Evolutionary conservation across 1,284 basidiomycete genomes (phyloP), one percentile per base, ranked within the genome.

Genomic region (Cryptococcus sp.): DNA sequence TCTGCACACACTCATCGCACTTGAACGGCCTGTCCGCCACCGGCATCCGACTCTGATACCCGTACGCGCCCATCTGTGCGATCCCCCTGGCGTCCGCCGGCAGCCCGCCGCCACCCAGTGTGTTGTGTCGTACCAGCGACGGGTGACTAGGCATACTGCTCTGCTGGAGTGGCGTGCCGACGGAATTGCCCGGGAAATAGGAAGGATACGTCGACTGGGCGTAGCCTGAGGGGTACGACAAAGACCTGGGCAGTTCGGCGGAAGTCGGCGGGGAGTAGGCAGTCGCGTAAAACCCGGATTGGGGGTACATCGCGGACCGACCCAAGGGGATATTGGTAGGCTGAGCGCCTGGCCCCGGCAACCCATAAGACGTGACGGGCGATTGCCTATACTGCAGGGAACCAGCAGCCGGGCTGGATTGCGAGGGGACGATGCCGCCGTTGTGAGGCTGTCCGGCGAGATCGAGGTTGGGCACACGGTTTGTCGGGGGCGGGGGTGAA

Each of bases 1-100:
- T 74, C 59, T 77, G 77, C 0, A 72, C 69, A 64, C 77, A 78
- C 54, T 75, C 68, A 57, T 78, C 77, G 52, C 77, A 78, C 64
- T 77, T 77, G 74, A 75, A 77, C 1, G 76, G 77, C 15, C 75
- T 58, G 47, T 78, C 76, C 9, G 69, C 64, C 18, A 74, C 53
- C 0, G 72, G 70, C 13, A 71, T 50, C 20, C 72, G 61, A 54
- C 61, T 69, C 21, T 39, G 37, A 11, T 35, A n/a, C 16, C 48
- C 33, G 39, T 38, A 50, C 16, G 48, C 13, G 16, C 39, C 37
- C 16, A 12, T 4, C 68, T 53, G 45, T 54, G 60, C 1, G 58
- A 60, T 28, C 61, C 47, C 37, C 49, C 56, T 51, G 44, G 62
- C 54, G 45, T 62, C 60, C 53, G 46, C 50, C 57, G 61, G 56